Evolutionary conservation across 2,329 filamentous ascomycete species (phyloP).

Genomic region (Chaetomium globosum): DNA sequence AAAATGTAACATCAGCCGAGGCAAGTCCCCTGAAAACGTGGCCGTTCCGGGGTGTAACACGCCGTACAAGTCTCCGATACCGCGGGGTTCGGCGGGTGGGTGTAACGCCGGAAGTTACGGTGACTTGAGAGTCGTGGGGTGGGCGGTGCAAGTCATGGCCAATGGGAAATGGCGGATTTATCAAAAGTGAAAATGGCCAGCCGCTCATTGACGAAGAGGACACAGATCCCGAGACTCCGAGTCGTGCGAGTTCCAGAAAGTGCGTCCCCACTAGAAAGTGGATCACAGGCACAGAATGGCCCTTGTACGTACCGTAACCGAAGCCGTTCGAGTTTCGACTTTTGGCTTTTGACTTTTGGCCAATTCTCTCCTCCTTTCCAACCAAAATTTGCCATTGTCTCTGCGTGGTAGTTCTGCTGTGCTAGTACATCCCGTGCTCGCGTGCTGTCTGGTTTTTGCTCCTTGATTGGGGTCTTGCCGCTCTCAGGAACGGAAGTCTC

Average conservation of each 20-base stretch:
- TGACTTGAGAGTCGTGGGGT: conserved; percentile 23
- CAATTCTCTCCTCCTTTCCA: conserved; percentile 15
- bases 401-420: conserved; percentile 9
- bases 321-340: conserved; percentile 9
- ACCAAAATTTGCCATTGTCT: conserved; percentile 16
- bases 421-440: conserved; percentile 1
- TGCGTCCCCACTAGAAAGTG: conserved; percentile 28
- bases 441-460: conserved; percentile 5
- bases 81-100: conserved; percentile 19
- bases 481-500: neutral
- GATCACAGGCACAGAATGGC: conserved; percentile 23
- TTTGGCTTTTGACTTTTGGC: neutral
- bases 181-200: conserved; percentile 27
- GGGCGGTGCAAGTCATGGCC: conserved; percentile 10
- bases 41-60: neutral
- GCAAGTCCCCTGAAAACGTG: conserved; percentile 1
- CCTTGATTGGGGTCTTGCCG: neutral
- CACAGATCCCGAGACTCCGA: conserved; percentile 36
- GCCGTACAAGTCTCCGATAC: conserved; percentile 26
- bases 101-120: conserved; percentile 19
- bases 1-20: conserved; percentile 18
- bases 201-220: conserved; percentile 30
- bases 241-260: conserved; percentile 12
- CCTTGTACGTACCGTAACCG: neutral
- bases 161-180: conserved; percentile 30